Percentiles rank a stretch among this genome's conserved stretches.
phyloP scores from a whole-genome alignment of 2,329 filamentous ascomycete species.

The Sporothrix brunneoviolacea region DNA sequence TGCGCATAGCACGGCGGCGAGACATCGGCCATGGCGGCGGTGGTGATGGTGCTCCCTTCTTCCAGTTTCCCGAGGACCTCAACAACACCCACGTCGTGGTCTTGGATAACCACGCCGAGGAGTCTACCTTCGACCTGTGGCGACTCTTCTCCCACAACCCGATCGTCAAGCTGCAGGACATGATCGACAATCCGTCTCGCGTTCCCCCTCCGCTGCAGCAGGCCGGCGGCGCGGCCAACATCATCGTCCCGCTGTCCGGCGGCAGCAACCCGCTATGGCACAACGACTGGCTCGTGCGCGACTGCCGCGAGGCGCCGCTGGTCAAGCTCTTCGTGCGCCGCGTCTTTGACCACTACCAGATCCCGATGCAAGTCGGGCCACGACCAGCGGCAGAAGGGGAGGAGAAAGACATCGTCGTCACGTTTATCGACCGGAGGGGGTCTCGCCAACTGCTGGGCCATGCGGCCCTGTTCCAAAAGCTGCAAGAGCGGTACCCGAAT shows the following conservation, averaged over 20 bases:
- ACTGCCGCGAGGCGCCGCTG: slow-evolving; percentile 26
- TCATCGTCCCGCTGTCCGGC: slow-evolving; percentile 35
- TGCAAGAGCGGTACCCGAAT: neutral
- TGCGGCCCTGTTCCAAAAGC: slow-evolving; percentile 21
- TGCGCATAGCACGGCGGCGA: slow-evolving; percentile 9
- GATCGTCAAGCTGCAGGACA: slow-evolving; percentile 24
- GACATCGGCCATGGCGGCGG: neutral
- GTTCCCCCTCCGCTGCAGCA: neutral
- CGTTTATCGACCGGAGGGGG: slow-evolving; percentile 30
- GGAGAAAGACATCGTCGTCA: slow-evolving; percentile 22
- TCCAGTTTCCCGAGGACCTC: slow-evolving; percentile 9
- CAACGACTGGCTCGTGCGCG: slow-evolving; percentile 29
- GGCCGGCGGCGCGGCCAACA: slow-evolving; percentile 17
- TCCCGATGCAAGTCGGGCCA: neutral
- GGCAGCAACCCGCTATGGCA: slow-evolving; percentile 37
- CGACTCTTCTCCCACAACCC: slow-evolving; percentile 27
- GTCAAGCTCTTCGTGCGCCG: slow-evolving; percentile 28
- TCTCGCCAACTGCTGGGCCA: slow-evolving; percentile 26
- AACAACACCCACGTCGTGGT: slow-evolving; percentile 22
- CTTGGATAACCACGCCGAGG: slow-evolving; percentile 29
- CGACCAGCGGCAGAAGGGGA: neutral
- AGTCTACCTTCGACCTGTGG: slow-evolving; percentile 33
- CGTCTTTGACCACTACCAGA: slow-evolving; percentile 24
- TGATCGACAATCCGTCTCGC: slow-evolving; percentile 8
- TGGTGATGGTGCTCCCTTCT: neutral